Evolutionary conservation across 2,329 filamentous ascomycete genomes (phyloP), one percentile per base, ranked within the genome.

Genomic region (Colletotrichum liaoningense): DNA sequence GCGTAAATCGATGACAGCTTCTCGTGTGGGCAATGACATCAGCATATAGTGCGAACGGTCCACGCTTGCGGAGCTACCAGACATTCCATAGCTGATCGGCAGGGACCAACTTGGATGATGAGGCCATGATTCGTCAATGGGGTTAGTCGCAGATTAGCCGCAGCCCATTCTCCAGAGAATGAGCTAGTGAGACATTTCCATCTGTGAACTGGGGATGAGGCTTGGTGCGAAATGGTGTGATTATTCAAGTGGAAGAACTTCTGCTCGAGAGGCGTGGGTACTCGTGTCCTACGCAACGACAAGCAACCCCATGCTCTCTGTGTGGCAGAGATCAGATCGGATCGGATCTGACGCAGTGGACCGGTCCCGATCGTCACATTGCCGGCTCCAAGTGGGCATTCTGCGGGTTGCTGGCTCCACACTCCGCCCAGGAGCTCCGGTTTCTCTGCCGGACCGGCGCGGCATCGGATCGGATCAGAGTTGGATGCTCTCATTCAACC

Each of bases 1-100:
- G 54, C 26, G 63, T 52, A 57, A 74, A 69, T 75, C 74, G 66
- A 75, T 75, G 74, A 75, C 74, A 59, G 65, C 72, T 75, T 65
- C 52, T 67, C 62, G 19, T 22, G 59, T 19, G 33, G 62, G 16
- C 22, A 62, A 75, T 75, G 74, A 75, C 73, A 74, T 75, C 74
- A 75, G 73, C 58, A 69, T 56, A 11, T 49, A 28, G 67, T 42
- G 38, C 24, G 52, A 56, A 30, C 24, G 42, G 52, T 28, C 33
- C 22, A 14, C 52, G 38, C 46, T 46, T 55, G 55, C 33, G 69
- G 63, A 38, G 56, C 26, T 26, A 33, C 24, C 19, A 49, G 42
- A 49, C 38, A 11, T 54, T 19, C 33, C 33, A 30, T 16, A 26
- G 8, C 46, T 33, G 71, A 73, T 71, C 67, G 60, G 67, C 71